These are phyloP conservation scores for Sphenostylis stenocarpa DNA, from an alignment of 306 rosid genomes.

Conservation along the genomic window DNA sequence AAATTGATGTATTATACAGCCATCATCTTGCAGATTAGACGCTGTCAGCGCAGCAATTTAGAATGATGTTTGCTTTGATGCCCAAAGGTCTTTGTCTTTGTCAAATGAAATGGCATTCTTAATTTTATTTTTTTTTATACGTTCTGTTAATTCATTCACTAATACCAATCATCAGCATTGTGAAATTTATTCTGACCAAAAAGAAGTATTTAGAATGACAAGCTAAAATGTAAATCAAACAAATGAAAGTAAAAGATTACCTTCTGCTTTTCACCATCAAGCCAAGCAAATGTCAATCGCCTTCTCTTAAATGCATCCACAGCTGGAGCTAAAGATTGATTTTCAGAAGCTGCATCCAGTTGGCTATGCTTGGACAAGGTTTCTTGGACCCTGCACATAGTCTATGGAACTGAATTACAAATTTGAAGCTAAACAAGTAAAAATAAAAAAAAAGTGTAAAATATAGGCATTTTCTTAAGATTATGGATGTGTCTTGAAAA, in stretches of 20 bases:
- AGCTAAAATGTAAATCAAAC: background rate
- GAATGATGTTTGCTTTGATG: background rate
- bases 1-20: background rate
- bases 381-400: slow-evolving; percentile 79
- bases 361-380: slow-evolving; percentile 49
- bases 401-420: slow-evolving; percentile 57
- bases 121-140: background rate
- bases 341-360: slow-evolving; percentile 45
- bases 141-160: background rate
- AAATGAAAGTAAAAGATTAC: slow-evolving; percentile 38
- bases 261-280: slow-evolving; percentile 92
- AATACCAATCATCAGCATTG: slow-evolving; percentile 7
- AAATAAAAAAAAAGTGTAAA: background rate
- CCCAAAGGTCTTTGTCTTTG: background rate
- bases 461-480: background rate
- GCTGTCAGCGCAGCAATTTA: background rate
- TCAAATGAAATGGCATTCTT: slow-evolving; percentile 14
- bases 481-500: slow-evolving; percentile 7
- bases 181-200: slow-evolving; percentile 3
- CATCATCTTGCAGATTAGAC: background rate
- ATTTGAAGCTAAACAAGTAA: slow-evolving; percentile 12
- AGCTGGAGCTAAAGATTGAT: slow-evolving; percentile 55
- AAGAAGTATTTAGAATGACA: background rate
- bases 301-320: slow-evolving; percentile 55
- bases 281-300: slow-evolving; percentile 88